Conservation (phyloP, 2,329 filamentous ascomycete species). For the Graphilbum ipis-grandicollis region DNA sequence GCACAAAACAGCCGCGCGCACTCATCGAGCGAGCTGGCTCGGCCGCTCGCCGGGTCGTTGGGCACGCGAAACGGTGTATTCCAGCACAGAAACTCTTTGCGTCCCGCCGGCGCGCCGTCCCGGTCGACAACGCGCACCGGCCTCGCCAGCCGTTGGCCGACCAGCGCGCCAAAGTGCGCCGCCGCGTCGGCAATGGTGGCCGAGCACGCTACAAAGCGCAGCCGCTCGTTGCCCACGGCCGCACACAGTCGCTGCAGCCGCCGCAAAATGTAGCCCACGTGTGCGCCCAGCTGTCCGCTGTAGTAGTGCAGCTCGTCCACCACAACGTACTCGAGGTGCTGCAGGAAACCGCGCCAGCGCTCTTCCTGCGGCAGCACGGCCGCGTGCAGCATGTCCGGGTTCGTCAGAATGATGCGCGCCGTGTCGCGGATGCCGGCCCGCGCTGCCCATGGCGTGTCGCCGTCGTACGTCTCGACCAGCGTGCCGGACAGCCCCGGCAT, state of each 20-base stretch:
- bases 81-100: slow-evolving; percentile 95
- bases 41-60: slow-evolving; percentile 67
- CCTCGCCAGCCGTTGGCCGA: slow-evolving; percentile 39
- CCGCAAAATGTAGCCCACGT: slow-evolving; percentile 90
- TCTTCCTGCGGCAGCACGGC: slow-evolving; percentile 87
- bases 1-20: slow-evolving; percentile 85
- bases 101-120: slow-evolving; percentile 80
- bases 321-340: slow-evolving; percentile 77
- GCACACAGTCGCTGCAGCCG: slow-evolving; percentile 75
- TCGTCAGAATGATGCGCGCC: slow-evolving; percentile 88
- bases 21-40: slow-evolving; percentile 68
- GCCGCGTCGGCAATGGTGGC: slow-evolving; percentile 88
- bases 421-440: slow-evolving; percentile 71
- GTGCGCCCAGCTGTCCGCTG: slow-evolving; percentile 84
- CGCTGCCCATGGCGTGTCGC: slow-evolving; percentile 72
- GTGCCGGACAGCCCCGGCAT: slow-evolving; percentile 49
- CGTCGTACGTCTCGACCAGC: slow-evolving; percentile 86
- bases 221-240: slow-evolving; percentile 66
- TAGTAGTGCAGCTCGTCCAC: slow-evolving; percentile 90
- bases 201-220: slow-evolving; percentile 90
- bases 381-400: slow-evolving; percentile 94
- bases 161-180: slow-evolving; percentile 86
- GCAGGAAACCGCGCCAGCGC: slow-evolving; percentile 73
- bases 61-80: slow-evolving; percentile 92
- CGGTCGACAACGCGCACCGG: slow-evolving; percentile 63